Evolutionary conservation across 2,329 filamentous ascomycete genomes (phyloP).

Genomic region (Exophiala viscosa): DNA sequence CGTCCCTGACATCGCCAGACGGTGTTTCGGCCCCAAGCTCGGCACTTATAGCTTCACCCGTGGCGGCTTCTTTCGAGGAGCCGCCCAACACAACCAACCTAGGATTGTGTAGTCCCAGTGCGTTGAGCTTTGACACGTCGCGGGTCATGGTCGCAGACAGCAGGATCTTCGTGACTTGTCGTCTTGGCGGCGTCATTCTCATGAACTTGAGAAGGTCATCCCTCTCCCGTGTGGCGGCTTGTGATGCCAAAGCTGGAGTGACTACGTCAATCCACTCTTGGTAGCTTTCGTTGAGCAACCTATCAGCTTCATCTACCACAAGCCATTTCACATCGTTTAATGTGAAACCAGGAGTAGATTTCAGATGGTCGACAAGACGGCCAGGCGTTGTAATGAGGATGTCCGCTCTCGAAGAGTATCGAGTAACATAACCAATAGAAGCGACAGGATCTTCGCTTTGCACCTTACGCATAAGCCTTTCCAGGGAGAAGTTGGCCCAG

Average conservation of each 20-base stretch:
- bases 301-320: slow-evolving; percentile 93
- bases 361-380: slow-evolving; percentile 90
- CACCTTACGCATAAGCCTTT: slow-evolving; percentile 43
- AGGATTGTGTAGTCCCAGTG: slow-evolving; percentile 62
- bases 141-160: slow-evolving; percentile 97
- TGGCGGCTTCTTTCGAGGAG: slow-evolving; percentile 22
- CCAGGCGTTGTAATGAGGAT: slow-evolving; percentile 93
- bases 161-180: slow-evolving; percentile 52
- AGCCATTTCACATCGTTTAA: slow-evolving; percentile 76
- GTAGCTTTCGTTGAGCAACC: slow-evolving; percentile 84
- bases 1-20: slow-evolving; percentile 43
- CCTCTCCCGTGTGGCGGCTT: slow-evolving; percentile 84
- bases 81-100: slow-evolving; percentile 56
- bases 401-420: slow-evolving; percentile 71
- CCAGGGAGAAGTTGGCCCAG: slow-evolving; percentile 46
- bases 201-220: slow-evolving; percentile 73
- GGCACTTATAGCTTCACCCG: slow-evolving; percentile 12
- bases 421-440: slow-evolving; percentile 61
- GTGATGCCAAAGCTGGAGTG: slow-evolving; percentile 70
- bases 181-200: slow-evolving; percentile 72
- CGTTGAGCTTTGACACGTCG: slow-evolving; percentile 82
- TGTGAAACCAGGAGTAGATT: slow-evolving; percentile 77
- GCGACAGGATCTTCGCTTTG: slow-evolving; percentile 37
- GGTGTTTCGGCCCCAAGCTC: slow-evolving; percentile 21
- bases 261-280: slow-evolving; percentile 82